phyloP scores from a whole-genome alignment of 768 basidiomycete genomes.

The Serendipita sp. region DNA sequence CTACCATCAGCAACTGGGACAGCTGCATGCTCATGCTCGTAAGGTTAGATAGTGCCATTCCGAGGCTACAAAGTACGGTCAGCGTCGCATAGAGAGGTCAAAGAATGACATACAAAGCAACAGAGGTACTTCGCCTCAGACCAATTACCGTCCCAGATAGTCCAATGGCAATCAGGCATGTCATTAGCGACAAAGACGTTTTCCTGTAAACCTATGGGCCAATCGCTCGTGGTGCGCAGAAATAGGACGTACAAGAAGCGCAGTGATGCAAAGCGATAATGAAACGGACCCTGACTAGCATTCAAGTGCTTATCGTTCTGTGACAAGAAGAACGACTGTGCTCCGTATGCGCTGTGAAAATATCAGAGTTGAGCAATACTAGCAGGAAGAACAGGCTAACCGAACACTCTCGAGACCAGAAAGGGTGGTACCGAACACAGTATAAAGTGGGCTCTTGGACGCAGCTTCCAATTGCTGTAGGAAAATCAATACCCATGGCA shows the following conservation, averaged over 20 bases:
- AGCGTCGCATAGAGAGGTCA: neutral
- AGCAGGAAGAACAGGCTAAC: neutral
- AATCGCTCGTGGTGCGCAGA: neutral
- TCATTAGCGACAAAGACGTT: conserved; percentile 2
- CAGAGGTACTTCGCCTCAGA: neutral
- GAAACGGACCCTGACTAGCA: conserved; percentile 5
- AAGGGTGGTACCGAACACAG: conserved; percentile 3
- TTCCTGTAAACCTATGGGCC: neutral
- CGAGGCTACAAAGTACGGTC: conserved; percentile 1
- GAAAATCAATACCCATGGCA: neutral
- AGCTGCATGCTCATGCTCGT: neutral
- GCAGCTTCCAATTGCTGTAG: conserved; percentile 7
- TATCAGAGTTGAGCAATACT: neutral
- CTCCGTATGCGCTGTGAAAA: conserved; percentile 5
- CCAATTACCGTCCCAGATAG: conserved; percentile 2
- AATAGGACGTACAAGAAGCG: conserved; percentile 7
- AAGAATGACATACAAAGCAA: neutral
- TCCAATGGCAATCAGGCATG: conserved; percentile 7
- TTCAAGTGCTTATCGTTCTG: conserved; percentile 5
- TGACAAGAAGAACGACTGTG: conserved; percentile 2
- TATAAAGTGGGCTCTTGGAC: conserved; percentile 8
- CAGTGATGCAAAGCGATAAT: conserved; percentile 8
- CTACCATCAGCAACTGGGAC: conserved; percentile 3
- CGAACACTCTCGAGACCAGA: neutral
- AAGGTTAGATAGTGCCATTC: conserved; percentile 5